phyloP scores from a whole-genome alignment of 768 basidiomycete genomes.

The Pholiota molesta region DNA sequence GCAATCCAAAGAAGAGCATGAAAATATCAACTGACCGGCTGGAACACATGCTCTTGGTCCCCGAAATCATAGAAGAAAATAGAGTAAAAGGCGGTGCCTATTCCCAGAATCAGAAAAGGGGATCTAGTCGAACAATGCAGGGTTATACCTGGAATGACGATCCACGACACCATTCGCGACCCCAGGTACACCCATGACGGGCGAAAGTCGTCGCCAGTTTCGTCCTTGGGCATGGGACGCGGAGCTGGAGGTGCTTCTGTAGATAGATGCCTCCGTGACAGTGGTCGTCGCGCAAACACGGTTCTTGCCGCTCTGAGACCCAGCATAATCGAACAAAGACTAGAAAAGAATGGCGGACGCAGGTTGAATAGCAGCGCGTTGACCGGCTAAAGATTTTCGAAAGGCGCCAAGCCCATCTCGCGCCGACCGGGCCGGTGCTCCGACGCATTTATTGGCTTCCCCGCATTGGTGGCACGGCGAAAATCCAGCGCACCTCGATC shows the following conservation, averaged over 20 bases:
- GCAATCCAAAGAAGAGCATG: not conserved
- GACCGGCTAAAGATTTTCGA: not conserved
- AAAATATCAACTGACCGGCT: constrained; percentile 48
- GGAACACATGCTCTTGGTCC: constrained; percentile 72
- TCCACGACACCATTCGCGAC: constrained; percentile 53
- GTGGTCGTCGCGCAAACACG: constrained; percentile 3
- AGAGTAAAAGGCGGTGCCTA: constrained; percentile 58
- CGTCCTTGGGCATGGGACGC: constrained; percentile 14
- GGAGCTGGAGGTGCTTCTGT: constrained; percentile 2
- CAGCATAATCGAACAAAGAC: not conserved
- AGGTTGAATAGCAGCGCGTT: too few species aligned
- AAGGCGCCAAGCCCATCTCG: not conserved
- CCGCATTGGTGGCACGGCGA: not conserved
- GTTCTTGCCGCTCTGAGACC: not conserved
- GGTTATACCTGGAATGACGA: constrained; percentile 56
- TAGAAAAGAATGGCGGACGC: not conserved
- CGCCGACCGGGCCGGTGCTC: not conserved
- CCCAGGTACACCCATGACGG: constrained; percentile 63
- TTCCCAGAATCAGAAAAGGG: not conserved
- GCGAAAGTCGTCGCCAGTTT: constrained; percentile 48
- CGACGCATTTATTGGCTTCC: not conserved
- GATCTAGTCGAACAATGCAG: not conserved
- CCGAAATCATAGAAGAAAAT: constrained; percentile 71
- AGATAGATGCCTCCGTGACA: constrained; percentile 10
- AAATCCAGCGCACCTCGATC: not conserved